Percentiles rank a stretch among this genome's conserved stretches.
phyloP scores from a whole-genome alignment of 306 rosid species.

The Rosa chinensis region DNA sequence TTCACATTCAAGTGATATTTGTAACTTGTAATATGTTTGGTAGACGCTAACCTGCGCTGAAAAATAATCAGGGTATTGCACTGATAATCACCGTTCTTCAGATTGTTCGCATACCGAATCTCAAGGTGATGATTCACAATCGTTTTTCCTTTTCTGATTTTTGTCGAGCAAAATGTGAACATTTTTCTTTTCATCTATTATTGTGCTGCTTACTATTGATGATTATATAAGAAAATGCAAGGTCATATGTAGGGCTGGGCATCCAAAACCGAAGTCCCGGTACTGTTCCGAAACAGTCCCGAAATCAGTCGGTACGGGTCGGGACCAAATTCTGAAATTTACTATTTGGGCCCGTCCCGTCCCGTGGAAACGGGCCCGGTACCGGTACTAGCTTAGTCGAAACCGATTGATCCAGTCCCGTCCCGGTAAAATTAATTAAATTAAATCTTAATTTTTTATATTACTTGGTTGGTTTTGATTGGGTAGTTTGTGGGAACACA shows the following conservation, averaged over 20 bases:
- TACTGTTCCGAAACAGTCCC: too few relatives aligned
- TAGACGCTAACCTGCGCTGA: conserved; percentile 18
- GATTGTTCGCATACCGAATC: conserved; percentile 94
- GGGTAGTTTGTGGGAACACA: too few relatives aligned
- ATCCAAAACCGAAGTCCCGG: too few relatives aligned
- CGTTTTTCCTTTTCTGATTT: conserved; percentile 5
- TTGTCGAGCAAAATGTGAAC: not conserved
- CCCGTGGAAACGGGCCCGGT: too few relatives aligned
- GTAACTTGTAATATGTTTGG: conserved; percentile 1
- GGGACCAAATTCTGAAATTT: too few relatives aligned
- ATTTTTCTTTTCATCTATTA: not conserved
- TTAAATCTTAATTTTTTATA: too few relatives aligned
- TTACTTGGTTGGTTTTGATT: too few relatives aligned
- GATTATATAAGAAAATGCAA: not conserved
- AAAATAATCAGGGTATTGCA: conserved; percentile 66
- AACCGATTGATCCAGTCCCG: too few relatives aligned
- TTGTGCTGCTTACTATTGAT: not conserved
- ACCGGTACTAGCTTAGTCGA: too few relatives aligned
- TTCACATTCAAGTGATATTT: not conserved
- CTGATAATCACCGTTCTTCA: conserved; percentile 98
- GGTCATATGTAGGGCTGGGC: not conserved
- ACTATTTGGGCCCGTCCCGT: too few relatives aligned
- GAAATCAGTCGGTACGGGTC: too few relatives aligned
- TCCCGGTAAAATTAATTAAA: too few relatives aligned
- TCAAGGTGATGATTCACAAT: conserved; percentile 63